Base-by-base conservation (phyloP, 768 basidiomycete species). In the Leucosporidium creatinivorum region DNA sequence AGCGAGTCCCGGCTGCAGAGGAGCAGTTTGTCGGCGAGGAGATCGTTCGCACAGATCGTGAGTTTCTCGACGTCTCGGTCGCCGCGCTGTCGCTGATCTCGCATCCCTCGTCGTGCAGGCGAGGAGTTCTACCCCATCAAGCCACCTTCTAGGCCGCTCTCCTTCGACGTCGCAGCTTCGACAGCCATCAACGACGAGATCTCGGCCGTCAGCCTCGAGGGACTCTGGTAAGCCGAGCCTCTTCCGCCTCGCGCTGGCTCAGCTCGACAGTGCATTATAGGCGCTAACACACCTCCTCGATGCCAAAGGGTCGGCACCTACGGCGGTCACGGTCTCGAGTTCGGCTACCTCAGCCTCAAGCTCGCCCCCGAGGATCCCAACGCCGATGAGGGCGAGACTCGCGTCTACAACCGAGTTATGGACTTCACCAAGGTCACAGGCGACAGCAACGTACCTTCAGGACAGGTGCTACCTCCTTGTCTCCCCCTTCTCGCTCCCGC, bases 261-360 rank as follows among this genome's bases (percentile, higher is more conserved):
- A n/a, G n/a, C n/a, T n/a, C n/a, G n/a, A n/a, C n/a, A n/a, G n/a
- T n/a, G n/a, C n/a, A n/a, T n/a, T n/a, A n/a, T n/a, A n/a, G n/a
- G n/a, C n/a, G n/a, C n/a, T n/a, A n/a, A n/a, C n/a, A n/a, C n/a
- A n/a, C n/a, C n/a, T n/a, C n/a, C n/a, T n/a, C n/a, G n/a, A n/a
- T n/a, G n/a, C n/a, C n/a, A n/a, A n/a, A 66, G 65, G 66, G 51
- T 73, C 28, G 71, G 71, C 7, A 62, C 71, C 7, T 73, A 69
- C 65, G 65, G 65, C 23, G n/a, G 57, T 1, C 71, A 73, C 63
- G 71, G 71, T 0, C 60, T 73, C 66, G 71, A 73, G 44, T 61
- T 67, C 52, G 62, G 68, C 13, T n/a, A 67, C 28, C 26, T 73
- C 36, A 44, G 62, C 25, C n/a, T 55, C n/a, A 50, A 58, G 23